These are phyloP conservation scores for Quercus lobata DNA, from an alignment of 331 rosid species.

Conservation along the genomic window DNA sequence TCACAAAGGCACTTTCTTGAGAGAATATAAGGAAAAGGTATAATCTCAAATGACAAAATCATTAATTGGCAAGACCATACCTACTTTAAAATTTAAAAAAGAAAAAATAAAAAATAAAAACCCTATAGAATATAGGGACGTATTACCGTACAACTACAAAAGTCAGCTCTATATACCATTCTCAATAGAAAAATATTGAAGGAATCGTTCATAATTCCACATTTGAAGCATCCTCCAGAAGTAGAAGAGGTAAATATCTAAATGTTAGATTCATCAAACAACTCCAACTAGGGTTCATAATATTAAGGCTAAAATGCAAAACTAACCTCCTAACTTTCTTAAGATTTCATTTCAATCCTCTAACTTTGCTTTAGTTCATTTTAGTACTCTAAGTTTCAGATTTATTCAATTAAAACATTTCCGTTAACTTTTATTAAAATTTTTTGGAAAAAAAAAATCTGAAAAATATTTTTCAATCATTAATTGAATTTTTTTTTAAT, in stretches of 20 bases:
- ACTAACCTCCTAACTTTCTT: no score
- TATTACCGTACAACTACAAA: neutral
- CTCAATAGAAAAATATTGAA: neutral
- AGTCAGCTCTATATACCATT: neutral
- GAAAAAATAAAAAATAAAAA: no score
- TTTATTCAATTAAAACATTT: no score
- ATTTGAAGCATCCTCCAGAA: neutral
- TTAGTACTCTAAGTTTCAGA: no score
- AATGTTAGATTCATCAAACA: neutral
- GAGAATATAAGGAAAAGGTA: neutral
- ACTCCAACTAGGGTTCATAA: neutral
- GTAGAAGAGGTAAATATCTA: neutral
- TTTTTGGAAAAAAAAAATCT: no score
- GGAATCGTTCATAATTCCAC: neutral
- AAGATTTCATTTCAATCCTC: rapidly evolving
- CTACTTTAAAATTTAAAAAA: no score
- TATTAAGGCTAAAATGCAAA: neutral
- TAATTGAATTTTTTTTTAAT: no score
- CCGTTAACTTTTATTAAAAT: no score
- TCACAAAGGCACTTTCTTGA: no score
- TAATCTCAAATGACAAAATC: neutral
- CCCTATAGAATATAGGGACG: neutral
- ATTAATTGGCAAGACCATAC: neutral
- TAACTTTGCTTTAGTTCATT: no score
- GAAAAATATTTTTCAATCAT: no score